Percentiles rank a stretch among this genome's conserved stretches.
Evolutionary conservation across 2,329 filamentous ascomycete genomes (phyloP).

Genomic region (Verticillium zaregamsianum): DNA sequence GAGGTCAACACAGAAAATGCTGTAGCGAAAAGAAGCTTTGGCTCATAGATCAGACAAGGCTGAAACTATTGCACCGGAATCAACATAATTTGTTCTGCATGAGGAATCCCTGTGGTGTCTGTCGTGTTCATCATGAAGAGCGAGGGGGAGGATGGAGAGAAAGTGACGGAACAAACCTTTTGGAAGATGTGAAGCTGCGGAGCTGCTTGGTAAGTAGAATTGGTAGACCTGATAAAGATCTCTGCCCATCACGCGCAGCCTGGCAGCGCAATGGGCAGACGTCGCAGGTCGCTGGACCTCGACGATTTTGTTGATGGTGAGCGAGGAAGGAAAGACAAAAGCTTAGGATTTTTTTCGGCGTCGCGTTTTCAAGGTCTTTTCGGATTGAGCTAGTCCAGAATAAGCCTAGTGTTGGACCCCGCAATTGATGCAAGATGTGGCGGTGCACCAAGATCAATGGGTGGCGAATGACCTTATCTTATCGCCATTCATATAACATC

Average conservation of each 20-base stretch:
- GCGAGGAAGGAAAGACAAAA: conserved; percentile 1
- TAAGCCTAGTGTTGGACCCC: conserved; percentile 1
- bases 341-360: conserved; percentile 1
- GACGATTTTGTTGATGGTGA: not conserved
- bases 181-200: conserved; percentile 9
- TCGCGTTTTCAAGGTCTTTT: not conserved
- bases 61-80: conserved; percentile 60
- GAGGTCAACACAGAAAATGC: conserved; percentile 7
- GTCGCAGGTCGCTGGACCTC: not conserved
- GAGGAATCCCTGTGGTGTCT: conserved; percentile 63
- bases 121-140: not conserved
- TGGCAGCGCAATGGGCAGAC: conserved; percentile 1
- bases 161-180: conserved; percentile 41
- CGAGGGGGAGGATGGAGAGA: conserved; percentile 2
- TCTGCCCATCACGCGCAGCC: not conserved
- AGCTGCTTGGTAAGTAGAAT: not conserved
- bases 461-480: conserved; percentile 20
- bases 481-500: conserved; percentile 13
- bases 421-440: conserved; percentile 23
- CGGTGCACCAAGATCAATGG: conserved; percentile 22
- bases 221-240: not conserved
- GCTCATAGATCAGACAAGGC: conserved; percentile 58
- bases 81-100: conserved; percentile 63
- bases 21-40: conserved; percentile 16
- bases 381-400: conserved; percentile 8